Evolutionary conservation across 371 early-diverging fungal species (phyloP).

Genomic region (Mucor irregularis): DNA sequence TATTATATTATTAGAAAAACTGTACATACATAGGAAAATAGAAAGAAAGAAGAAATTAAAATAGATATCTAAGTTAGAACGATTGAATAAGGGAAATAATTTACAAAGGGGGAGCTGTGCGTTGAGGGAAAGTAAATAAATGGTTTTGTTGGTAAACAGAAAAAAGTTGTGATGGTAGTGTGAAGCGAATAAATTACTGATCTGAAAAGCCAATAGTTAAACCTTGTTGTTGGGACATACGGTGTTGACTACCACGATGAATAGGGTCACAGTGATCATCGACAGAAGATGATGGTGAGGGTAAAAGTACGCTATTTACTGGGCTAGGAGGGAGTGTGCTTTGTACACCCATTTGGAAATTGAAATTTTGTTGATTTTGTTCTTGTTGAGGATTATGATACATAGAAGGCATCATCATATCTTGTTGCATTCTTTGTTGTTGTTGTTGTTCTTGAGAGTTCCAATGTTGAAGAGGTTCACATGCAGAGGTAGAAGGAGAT

Average conservation of each 20-base stretch:
- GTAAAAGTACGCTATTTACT: slow-evolving; percentile 2
- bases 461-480: slow-evolving; percentile 3
- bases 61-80: no score
- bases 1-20: no score
- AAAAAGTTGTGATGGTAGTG: no score
- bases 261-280: neutral
- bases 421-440: neutral
- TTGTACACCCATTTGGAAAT: neutral
- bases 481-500: slow-evolving; percentile 4
- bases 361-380: neutral
- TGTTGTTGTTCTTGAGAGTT: neutral
- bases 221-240: neutral
- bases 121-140: no score
- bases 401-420: slow-evolving; percentile 8
- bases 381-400: neutral
- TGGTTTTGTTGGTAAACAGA: no score
- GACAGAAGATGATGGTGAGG: slow-evolving; percentile 1
- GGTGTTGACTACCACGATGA: neutral
- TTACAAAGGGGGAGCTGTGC: no score
- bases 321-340: slow-evolving; percentile 10
- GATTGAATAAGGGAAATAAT: no score
- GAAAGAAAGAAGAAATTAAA: no score
- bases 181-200: no score
- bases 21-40: no score
- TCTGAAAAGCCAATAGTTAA: neutral